Base-by-base conservation (phyloP, 768 basidiomycete genomes). In the Xerocomus brunneocitrinus region DNA sequence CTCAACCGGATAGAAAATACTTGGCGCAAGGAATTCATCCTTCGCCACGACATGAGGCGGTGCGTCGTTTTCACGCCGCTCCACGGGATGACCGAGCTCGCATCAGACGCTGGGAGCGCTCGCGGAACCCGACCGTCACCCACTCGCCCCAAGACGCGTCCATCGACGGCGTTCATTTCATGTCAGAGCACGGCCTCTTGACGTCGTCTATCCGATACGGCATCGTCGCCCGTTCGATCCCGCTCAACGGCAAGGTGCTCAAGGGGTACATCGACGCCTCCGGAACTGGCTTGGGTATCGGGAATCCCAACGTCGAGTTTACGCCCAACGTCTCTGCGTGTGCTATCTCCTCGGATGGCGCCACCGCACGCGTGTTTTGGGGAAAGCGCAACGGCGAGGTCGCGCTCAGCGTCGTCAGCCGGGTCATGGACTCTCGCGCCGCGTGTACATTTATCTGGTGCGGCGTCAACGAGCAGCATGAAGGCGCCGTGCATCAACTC, bases 261-360 rank as follows among this genome's bases (percentile, higher is more conserved):
- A 76, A 82, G 28, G 90, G 89, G 0, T 88, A 77, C 59, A 73
- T 91, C 8, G 82, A 88, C 46, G 79, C 85, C 3, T 76, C 81
- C 2, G 83, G 82, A 6, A 73, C 77, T 9, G 77, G 79, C 10
- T 58, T 82, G 16, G 83, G 84, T 3, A 76, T 82, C 48, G 85
- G 85, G 4, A 89, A 90, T 59, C 87, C 86, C 4, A 89, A 89
- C 58, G 78, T 79, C 12, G 87, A 90, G 60, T 85, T 90, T 56
- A 76, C 79, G 1, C 86, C 87, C 3, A 76, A 89, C 48, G 76
- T 89, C 10, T 80, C 84, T 13, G 66, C 75, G 0, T 85, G 84
- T 54, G 70, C 74, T 4, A 68, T 90, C 24, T 61, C 77, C 16
- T 84, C 87, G 0, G 79, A 81, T 25, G 84, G 85, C 4, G 79